These are phyloP conservation scores for Phytophthora brassicae DNA, from an alignment of 352 stramenopile species.

Conservation along the genomic window DNA sequence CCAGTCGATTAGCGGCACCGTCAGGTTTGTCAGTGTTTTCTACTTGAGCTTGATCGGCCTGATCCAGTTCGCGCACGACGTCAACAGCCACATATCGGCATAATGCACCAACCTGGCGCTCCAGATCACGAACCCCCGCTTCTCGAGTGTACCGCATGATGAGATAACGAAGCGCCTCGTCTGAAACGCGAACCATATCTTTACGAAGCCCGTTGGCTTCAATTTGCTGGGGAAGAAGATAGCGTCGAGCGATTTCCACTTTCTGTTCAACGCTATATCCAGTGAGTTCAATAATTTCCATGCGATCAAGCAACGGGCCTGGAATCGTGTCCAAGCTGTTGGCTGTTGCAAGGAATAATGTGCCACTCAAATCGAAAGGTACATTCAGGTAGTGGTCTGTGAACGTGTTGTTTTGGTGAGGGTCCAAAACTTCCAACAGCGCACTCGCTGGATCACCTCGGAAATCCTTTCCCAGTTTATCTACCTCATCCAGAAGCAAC, in stretches of 20 bases:
- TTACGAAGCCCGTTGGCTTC: conserved; percentile 67
- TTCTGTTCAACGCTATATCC: conserved; percentile 87
- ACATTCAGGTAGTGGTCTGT: conserved; percentile 87
- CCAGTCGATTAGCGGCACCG: conserved; percentile 15
- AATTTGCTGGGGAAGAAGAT: conserved; percentile 81
- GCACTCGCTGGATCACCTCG: conserved; percentile 66
- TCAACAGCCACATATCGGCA: conserved; percentile 76
- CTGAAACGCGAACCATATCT: conserved; percentile 46
- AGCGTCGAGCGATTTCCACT: conserved; percentile 74
- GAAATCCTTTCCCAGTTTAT: conserved; percentile 82
- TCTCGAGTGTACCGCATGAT: conserved; percentile 88
- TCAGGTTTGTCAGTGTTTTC: conserved; percentile 18
- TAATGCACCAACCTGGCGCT: conserved; percentile 74
- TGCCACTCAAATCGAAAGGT: conserved; percentile 86
- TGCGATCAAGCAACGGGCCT: conserved; percentile 73
- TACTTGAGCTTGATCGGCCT: conserved; percentile 6
- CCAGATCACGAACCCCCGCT: conserved; percentile 83
- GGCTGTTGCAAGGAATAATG: conserved; percentile 84
- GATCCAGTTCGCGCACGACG: conserved; percentile 59
- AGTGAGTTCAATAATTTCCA: conserved; percentile 84
- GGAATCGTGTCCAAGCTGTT: conserved; percentile 85
- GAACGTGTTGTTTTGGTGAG: conserved; percentile 87
- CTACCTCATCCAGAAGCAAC: conserved; percentile 86
- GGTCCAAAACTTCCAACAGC: conserved; percentile 85
- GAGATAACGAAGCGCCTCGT: conserved; percentile 65